Percentiles rank a stretch among this genome's conserved stretches.
phyloP scores from a whole-genome alignment of 768 basidiomycete genomes.

The Strobilomyces echinocephalus region DNA sequence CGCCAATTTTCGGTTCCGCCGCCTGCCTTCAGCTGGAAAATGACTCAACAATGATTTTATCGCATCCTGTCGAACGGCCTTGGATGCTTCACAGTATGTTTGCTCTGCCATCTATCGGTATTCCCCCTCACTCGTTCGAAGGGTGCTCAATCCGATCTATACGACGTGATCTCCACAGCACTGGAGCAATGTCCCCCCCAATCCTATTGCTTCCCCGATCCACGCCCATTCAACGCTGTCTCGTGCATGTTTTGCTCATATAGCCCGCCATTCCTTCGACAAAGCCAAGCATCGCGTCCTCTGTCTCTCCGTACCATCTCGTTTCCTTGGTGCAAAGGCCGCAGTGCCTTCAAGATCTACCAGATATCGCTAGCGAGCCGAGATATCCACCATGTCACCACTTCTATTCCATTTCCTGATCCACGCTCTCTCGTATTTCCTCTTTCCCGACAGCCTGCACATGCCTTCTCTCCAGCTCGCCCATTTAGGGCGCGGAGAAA shows the following conservation, averaged over 20 bases:
- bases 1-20: not conserved
- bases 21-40: too few species aligned
- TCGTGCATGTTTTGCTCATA: too few species aligned
- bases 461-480: constrained; percentile 14
- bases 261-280: not conserved
- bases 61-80: too few species aligned
- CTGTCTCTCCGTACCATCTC: too few species aligned
- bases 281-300: not conserved
- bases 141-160: not conserved
- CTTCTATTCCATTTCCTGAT: not conserved
- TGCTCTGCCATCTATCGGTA: too few species aligned
- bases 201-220: not conserved
- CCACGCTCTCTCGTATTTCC: not conserved
- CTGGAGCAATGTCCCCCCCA: not conserved
- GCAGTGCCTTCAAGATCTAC: not conserved
- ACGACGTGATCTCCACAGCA: not conserved
- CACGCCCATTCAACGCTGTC: not conserved
- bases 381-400: not conserved
- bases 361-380: not conserved
- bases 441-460: constrained; percentile 1
- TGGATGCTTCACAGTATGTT: not conserved
- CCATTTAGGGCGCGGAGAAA: constrained; percentile 15
- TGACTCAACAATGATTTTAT: not conserved
- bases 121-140: not conserved
- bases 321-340: too few species aligned